Percentiles rank a stretch among this genome's conserved stretches.
phyloP scores from a whole-genome alignment of 2,329 filamentous ascomycete genomes.

The Boeremia exigua region DNA sequence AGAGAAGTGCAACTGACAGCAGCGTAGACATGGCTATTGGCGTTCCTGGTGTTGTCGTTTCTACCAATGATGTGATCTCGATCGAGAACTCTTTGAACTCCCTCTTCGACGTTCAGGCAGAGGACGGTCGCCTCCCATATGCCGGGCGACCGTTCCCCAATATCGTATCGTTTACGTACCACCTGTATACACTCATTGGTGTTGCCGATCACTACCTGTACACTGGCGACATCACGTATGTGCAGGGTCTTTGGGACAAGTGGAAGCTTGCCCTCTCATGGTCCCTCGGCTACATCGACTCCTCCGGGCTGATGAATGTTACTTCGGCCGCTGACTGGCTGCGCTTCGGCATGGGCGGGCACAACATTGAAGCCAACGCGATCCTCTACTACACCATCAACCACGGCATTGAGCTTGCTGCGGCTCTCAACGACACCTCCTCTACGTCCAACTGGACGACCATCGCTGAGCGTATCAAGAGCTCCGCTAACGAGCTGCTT shows the following conservation, averaged over 20 bases:
- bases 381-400: slow-evolving; percentile 60
- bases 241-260: slow-evolving; percentile 51
- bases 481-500: slow-evolving; percentile 55
- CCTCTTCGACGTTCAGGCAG: slow-evolving; percentile 54
- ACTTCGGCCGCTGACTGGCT: slow-evolving; percentile 56
- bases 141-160: slow-evolving; percentile 55
- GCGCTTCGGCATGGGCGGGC: slow-evolving; percentile 58
- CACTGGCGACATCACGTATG: slow-evolving; percentile 50
- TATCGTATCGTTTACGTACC: slow-evolving; percentile 61
- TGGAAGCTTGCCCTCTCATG: slow-evolving; percentile 54
- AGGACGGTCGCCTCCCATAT: slow-evolving; percentile 58
- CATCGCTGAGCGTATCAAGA: slow-evolving; percentile 51
- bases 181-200: slow-evolving; percentile 57
- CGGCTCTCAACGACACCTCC: slow-evolving; percentile 53
- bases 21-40: slow-evolving; percentile 62
- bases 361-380: slow-evolving; percentile 56
- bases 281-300: slow-evolving; percentile 52
- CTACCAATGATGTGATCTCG: slow-evolving; percentile 60
- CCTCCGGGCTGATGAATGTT: slow-evolving; percentile 54
- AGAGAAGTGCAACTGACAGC: background rate
- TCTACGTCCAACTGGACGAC: slow-evolving; percentile 51
- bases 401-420: slow-evolving; percentile 60
- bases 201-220: slow-evolving; percentile 55
- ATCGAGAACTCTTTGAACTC: slow-evolving; percentile 59
- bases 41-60: slow-evolving; percentile 60